phyloP scores from a whole-genome alignment of 2,329 filamentous ascomycete genomes.

The Neofusicoccum parvum region DNA sequence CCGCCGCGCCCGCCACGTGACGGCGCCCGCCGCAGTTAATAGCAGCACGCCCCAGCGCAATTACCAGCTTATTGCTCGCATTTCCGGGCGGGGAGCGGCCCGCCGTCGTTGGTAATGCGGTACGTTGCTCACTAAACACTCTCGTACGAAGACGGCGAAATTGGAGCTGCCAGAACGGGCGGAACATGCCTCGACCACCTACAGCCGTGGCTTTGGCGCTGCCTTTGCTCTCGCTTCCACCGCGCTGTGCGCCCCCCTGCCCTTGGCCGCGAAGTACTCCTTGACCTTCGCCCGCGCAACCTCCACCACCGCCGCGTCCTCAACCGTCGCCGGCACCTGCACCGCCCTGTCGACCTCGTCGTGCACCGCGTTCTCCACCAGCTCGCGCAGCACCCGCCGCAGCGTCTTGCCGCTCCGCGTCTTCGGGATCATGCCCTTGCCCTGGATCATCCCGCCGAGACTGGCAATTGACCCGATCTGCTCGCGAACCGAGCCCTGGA shows the following conservation, averaged over 20 bases:
- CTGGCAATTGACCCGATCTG: constrained; percentile 88
- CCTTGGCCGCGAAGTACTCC: constrained; percentile 68
- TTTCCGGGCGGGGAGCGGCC: constrained; percentile 7
- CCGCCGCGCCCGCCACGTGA: neutral
- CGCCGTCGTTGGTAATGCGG: neutral
- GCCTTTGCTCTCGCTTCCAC: constrained; percentile 43
- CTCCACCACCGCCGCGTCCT: constrained; percentile 74
- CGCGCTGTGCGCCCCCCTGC: constrained; percentile 43
- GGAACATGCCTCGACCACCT: constrained; percentile 20
- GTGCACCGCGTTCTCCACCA: constrained; percentile 79
- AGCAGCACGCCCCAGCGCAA: neutral
- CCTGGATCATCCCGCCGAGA: constrained; percentile 83
- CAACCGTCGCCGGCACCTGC: constrained; percentile 78
- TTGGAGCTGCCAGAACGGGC: neutral
- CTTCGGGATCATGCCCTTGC: constrained; percentile 85
- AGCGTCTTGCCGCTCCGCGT: constrained; percentile 92
- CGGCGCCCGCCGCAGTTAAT: neutral
- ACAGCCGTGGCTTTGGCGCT: constrained; percentile 45
- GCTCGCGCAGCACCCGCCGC: constrained; percentile 75
- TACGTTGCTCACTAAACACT: constrained; percentile 16
- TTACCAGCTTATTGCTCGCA: constrained; percentile 7
- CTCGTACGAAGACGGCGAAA: neutral
- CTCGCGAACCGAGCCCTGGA: constrained; percentile 71
- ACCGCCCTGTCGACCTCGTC: constrained; percentile 74
- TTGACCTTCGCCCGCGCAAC: constrained; percentile 70